Evolutionary conservation across 2,329 filamentous ascomycete genomes (phyloP).

Genomic region (Elsinoe australis): DNA sequence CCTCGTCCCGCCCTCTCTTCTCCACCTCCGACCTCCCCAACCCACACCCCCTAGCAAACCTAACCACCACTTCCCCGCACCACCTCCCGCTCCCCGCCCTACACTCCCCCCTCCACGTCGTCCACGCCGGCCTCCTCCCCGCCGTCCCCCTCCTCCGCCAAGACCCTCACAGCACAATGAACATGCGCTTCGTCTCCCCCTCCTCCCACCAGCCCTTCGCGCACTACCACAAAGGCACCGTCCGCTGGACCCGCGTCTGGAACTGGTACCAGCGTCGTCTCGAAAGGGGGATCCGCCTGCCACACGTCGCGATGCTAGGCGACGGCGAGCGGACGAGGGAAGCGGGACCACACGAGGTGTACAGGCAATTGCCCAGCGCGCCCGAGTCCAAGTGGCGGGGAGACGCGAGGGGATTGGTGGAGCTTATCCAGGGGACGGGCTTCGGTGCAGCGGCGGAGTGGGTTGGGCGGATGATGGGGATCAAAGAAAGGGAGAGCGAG

Average conservation of each 20-base stretch:
- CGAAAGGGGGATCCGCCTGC: not conserved
- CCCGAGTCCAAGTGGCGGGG: not conserved
- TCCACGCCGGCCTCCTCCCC: conserved; percentile 80
- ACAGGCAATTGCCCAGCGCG: not conserved
- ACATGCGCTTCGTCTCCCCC: conserved; percentile 73
- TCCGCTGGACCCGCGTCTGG: conserved; percentile 57
- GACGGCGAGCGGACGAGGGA: not conserved
- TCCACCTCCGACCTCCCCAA: not conserved
- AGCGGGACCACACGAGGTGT: not conserved
- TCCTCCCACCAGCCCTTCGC: conserved; percentile 52
- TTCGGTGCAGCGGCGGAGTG: not conserved
- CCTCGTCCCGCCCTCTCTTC: not conserved
- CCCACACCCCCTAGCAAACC: not conserved
- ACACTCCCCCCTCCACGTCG: conserved; percentile 51
- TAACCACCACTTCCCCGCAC: conserved; percentile 11
- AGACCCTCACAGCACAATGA: conserved; percentile 79
- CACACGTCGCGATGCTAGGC: not conserved
- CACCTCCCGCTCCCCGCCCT: conserved; percentile 13
- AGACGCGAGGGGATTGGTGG: not conserved
- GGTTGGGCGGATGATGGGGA: not conserved
- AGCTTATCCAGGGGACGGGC: not conserved
- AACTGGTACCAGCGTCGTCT: conserved; percentile 19
- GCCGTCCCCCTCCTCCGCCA: conserved; percentile 61
- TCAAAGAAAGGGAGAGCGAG: not conserved
- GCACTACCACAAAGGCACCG: conserved; percentile 39